Evolutionary conservation across 2,329 filamentous ascomycete species (phyloP), one percentile per base, ranked within the genome.

Genomic region (Fusarium staphyleae): DNA sequence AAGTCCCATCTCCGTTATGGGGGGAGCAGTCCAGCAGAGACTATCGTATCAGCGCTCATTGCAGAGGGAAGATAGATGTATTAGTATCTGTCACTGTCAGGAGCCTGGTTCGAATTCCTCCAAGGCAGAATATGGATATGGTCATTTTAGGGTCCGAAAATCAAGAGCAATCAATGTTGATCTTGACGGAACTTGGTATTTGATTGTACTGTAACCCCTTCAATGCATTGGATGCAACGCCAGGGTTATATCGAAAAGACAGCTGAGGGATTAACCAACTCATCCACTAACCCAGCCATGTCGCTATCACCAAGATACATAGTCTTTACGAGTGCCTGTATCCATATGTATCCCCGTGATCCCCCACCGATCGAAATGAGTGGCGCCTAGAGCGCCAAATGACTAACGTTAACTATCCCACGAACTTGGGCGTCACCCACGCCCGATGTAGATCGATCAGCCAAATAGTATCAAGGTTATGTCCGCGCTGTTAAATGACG

Each of bases 331-430:
- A n/a, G n/a, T n/a, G n/a, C n/a, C n/a, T n/a, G n/a, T n/a, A n/a
- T n/a, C n/a, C n/a, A n/a, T n/a, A n/a, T n/a, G n/a, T n/a, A 13
- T 3, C 28, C 19, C 11, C 52, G 14, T 37, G 30, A 37, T 26
- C 22, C 48, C 47, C 54, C 47, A 45, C 44, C 34, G 42, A 46
- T 59, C 46, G 47, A 63, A 65, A 59, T 63, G 54, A 35, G 61
- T 65, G 56, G 63, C 61, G 63, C 45, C 46, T 48, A 45, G 35
- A 48, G 44, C 48, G 47, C 37, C 12, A 13, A 42, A 41, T 42
- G 29, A 37, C 11, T 24, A 43, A 12, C 14, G 33, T 32, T 41
- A 18, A 32, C n/a, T 24, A 43, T 13, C n/a, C 30, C 35, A 34
- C 36, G 16, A 35, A 41, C 45, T 18, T 39, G 16, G 28, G 8